Percentiles rank a stretch among this genome's conserved stretches.
Conservation (phyloP, 305 asterid species). For the Solanum hybrid region DNA sequence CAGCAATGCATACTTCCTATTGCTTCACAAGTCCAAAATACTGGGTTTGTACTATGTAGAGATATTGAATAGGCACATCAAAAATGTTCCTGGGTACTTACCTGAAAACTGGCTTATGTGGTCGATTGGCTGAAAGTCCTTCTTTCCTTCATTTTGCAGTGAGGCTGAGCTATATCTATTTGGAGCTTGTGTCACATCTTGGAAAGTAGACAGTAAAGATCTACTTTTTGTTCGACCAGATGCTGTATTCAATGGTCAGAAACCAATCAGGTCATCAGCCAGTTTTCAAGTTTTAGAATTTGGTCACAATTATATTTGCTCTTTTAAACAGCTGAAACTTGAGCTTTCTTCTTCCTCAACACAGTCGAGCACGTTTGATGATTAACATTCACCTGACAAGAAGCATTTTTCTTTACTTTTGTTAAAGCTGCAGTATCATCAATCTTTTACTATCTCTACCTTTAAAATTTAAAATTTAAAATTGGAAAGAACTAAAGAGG, state of each 20-base stretch:
- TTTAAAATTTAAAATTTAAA: neutral
- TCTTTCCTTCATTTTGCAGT: conserved; percentile 30
- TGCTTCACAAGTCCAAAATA: neutral
- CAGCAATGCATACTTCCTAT: neutral
- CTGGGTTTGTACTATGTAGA: neutral
- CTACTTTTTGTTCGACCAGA: conserved; percentile 96
- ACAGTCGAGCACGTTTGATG: neutral
- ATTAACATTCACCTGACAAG: neutral
- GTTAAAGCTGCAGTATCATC: conserved; percentile 7
- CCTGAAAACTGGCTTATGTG: neutral
- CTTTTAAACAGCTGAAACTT: neutral
- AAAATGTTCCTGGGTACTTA: neutral
- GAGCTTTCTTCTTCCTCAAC: neutral
- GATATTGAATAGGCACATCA: neutral
- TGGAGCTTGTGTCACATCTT: conserved; percentile 94
- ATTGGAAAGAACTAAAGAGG: neutral
- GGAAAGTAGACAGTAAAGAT: conserved; percentile 84
- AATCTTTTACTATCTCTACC: neutral
- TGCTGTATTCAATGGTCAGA: conserved; percentile 87
- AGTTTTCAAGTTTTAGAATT: neutral
- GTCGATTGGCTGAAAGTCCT: neutral
- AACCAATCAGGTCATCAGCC: conserved; percentile 73
- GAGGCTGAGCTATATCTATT: conserved; percentile 86
- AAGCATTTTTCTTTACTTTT: neutral
- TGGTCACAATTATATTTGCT: neutral